Evolutionary conservation across 441 rosid species (phyloP), one percentile per base, ranked within the genome.

Genomic region (California macrophylla): DNA sequence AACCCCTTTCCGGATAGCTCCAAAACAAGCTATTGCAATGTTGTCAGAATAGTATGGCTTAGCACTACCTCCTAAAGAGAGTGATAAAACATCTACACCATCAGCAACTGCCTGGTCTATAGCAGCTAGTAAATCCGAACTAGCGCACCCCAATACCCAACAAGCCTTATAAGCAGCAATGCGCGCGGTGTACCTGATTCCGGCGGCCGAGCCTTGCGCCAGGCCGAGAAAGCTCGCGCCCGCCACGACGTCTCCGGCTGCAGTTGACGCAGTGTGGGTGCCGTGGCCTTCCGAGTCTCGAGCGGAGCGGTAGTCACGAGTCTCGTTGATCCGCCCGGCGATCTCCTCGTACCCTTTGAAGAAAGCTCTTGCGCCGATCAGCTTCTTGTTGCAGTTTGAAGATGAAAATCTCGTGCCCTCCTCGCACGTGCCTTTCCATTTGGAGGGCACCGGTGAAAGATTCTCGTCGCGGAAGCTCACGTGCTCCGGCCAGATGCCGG

Each of bases 401-500:
- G 77, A n/a, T 1, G 86, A 76, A 56, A 88, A 84, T 54, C 80
- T 77, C 2, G 83, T 77, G 60, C 93, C 93, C 47, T 62, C 36
- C 16, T 86, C 84, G 5, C 93, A 88, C 8, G 71, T 69, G 2
- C 90, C 93, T 78, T 76, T 83, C 90, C 93, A 88, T 69, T 78
- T 74, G 1, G 89, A 58, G 0, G 91, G 91, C 12, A 81, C 77
- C 0, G 83, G 76, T 10, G 84, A 25, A 78, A 88, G 62, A 50
- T 83, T 85, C 0, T 67, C 63, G 74, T 86, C 93, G 3, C 66
- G 78, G 73, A 88, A 86, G 71, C 85, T 82, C 62, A 73, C 76
- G 52, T 88, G 89, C 50, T 86, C 93, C 0, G 93, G 93, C 75
- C 90, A 83, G 65, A 88, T 82, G 52, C 93, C 93, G 0, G 82